Conservation (phyloP, 140 eudicot genomes). For the Stevia rebaudiana region DNA sequence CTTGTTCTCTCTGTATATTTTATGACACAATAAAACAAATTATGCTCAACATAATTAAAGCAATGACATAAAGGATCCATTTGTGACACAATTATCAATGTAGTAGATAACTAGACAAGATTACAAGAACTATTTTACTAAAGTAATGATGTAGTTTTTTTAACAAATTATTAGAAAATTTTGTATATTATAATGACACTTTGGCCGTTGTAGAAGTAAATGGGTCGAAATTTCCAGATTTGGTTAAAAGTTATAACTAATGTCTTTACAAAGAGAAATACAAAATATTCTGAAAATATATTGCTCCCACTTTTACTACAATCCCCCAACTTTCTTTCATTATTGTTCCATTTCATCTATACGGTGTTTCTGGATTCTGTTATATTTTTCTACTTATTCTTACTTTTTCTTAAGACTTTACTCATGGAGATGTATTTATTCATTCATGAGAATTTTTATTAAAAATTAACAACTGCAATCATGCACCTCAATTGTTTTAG, state of each 20-base stretch:
- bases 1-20: constrained; percentile 71
- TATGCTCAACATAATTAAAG: background rate
- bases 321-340: background rate
- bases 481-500: background rate
- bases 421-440: background rate
- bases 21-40: background rate
- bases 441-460: background rate
- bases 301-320: background rate
- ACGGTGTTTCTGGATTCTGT: background rate
- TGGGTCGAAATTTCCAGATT: background rate
- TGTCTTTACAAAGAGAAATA: background rate
- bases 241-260: background rate
- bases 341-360: background rate
- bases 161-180: background rate
- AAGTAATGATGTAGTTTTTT: background rate
- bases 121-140: background rate
- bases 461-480: background rate
- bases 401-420: background rate
- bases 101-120: background rate
- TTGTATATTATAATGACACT: background rate
- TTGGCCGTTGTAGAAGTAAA: background rate
- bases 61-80: background rate
- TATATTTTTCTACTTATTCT: background rate
- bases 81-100: background rate
- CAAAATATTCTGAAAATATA: background rate